phyloP scores from a whole-genome alignment of 2,329 filamentous ascomycete species.

The Fonsecaea nubica region DNA sequence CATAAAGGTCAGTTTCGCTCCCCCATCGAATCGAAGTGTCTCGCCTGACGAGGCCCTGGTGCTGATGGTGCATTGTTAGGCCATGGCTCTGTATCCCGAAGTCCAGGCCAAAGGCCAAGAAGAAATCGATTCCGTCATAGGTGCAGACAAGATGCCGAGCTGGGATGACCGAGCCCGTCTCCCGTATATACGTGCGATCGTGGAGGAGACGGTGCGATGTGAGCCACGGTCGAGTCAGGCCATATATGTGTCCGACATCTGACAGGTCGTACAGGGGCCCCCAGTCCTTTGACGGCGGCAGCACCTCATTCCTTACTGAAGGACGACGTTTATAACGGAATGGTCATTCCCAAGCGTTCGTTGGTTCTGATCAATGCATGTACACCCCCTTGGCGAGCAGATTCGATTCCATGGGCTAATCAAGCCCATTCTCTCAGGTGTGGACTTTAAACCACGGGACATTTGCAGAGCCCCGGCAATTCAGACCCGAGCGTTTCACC shows the following conservation, averaged over 20 bases:
- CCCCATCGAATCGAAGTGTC: background rate
- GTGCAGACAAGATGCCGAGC: background rate
- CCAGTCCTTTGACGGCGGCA: background rate
- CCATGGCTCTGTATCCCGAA: slow-evolving; percentile 6
- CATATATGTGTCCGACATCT: background rate
- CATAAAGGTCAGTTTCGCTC: background rate
- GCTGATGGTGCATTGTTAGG: background rate
- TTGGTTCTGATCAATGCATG: background rate
- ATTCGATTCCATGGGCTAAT: background rate
- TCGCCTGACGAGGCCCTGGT: background rate
- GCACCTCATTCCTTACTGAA: background rate
- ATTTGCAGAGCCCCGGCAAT: background rate
- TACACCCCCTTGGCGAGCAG: background rate
- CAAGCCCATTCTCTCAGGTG: background rate
- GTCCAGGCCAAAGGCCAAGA: background rate
- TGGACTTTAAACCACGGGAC: background rate
- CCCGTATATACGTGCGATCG: background rate
- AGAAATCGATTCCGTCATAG: background rate
- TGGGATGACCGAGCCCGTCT: background rate
- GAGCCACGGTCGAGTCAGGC: background rate
- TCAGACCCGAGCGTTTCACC: background rate
- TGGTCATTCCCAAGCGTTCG: background rate
- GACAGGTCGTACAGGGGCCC: background rate
- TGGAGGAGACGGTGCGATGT: slow-evolving; percentile 3
- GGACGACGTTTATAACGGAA: background rate